Base-by-base conservation (phyloP, 345 rosid species). In the Hypericum perforatum region DNA sequence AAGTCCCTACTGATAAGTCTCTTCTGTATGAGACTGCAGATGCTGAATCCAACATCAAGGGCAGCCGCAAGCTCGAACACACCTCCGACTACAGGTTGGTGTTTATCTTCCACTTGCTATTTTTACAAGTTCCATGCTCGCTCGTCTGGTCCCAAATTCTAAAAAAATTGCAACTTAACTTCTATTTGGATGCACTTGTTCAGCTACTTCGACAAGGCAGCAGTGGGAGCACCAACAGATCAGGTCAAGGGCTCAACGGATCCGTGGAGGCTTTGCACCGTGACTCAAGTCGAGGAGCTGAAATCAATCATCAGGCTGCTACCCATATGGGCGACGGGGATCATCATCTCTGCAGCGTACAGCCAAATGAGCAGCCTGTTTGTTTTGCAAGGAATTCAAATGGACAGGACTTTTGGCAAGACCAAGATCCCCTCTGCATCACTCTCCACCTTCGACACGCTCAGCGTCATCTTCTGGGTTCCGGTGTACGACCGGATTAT, bases 181-280 rank as follows among this genome's bases (percentile, higher is more conserved):
- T 22, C 32, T 22, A 22, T 22, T 22, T 22, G 32, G 1, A 22
- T 22, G 32, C 32, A 22, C 32, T 22, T 22, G 32, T 36, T 45
- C 69, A 89, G 95, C 66, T 89, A 85, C 70, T 83, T 87, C 41
- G 98, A 91, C 65, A 91, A 79, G 83, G 96, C 98, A 11, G 94
- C 98, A 0, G 95, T 85, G 49, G 84, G 80, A 69, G 77, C 70
- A 14, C 63, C 64, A 57, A 56, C 57, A 0, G 96, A 88, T 37
- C 59, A 60, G 7, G 38, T 57, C 53, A 81, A 85, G 60, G 84
- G 70, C 32, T 59, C 60, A 9, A 40, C 63, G 54, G 64, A 81
- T 46, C 78, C 82, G 5, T 91, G 98, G 98, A 75, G 69, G 45
- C 86, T 91, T 29, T 91, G 96, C 62, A 79, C 96, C 0, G 90